These are phyloP conservation scores for Pythium dissotocum DNA, from an alignment of 352 stramenopile genomes.

Conservation along the genomic window DNA sequence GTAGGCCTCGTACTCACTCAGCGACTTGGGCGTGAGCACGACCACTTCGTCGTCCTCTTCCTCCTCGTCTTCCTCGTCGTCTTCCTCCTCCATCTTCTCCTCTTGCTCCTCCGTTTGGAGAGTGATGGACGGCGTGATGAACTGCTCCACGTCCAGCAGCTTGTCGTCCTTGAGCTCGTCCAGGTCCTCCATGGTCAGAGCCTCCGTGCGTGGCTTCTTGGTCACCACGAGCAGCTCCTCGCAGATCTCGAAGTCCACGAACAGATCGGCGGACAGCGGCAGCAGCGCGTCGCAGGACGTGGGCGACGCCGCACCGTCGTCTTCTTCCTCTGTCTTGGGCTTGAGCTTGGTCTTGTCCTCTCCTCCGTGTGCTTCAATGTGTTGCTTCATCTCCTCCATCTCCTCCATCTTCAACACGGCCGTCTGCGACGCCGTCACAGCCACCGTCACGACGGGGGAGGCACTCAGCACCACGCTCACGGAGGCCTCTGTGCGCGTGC, in stretches of 20 bases:
- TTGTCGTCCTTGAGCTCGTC: not conserved
- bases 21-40: slow-evolving; percentile 26
- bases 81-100: not conserved
- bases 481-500: slow-evolving; percentile 25
- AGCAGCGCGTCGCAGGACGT: slow-evolving; percentile 24
- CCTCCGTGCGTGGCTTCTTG: slow-evolving; percentile 20
- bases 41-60: not conserved
- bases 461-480: not conserved
- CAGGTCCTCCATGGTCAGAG: not conserved
- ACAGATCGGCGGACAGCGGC: slow-evolving; percentile 19
- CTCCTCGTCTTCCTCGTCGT: not conserved
- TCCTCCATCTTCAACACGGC: not conserved
- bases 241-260: slow-evolving; percentile 24
- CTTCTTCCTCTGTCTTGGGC: not conserved
- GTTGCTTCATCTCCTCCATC: not conserved
- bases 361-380: not conserved
- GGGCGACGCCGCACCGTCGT: slow-evolving; percentile 19
- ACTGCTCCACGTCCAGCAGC: slow-evolving; percentile 1
- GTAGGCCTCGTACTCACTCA: slow-evolving; percentile 64
- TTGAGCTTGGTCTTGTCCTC: not conserved
- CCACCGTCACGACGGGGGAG: not conserved
- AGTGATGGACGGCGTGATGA: not conserved
- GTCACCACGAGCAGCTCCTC: slow-evolving; percentile 24
- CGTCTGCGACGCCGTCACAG: not conserved
- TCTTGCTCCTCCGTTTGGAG: not conserved